Base-by-base conservation (phyloP, 148 eudicot genomes). In the Diospyros lotus region DNA sequence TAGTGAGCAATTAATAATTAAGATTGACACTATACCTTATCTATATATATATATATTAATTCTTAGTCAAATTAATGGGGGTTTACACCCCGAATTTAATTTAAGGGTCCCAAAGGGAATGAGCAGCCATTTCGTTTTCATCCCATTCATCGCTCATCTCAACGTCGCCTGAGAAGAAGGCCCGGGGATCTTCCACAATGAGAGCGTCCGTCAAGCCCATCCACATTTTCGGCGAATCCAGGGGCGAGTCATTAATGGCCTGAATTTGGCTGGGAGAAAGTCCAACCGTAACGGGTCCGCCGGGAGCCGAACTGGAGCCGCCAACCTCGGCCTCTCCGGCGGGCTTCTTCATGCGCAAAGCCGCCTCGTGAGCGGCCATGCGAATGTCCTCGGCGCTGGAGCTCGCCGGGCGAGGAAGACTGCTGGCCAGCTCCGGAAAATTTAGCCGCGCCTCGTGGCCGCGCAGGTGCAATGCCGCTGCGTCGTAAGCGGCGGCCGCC, bases 401-500 rank as follows among this genome's bases (percentile, higher is more conserved):
- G 74, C 85, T 81, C 0, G 78, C 81, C 0, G 97, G 94, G 68
- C 58, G 72, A 4, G 91, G 87, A 11, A 87, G 64, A 9, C 58
- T 43, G 1, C 66, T 64, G 13, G 68, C 80, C 62, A 83, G 64
- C 38, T 84, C 85, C 3, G 97, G 97, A 73, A 90, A 92, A 75
- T 92, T 89, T 3, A 89, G 81, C 43, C 73, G 74, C 4, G 89
- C 90, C 1, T 64, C 74, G 14, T 43, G 74, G 2, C 93, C 93
- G 66, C 85, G 75, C n/a, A 89, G 71, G 78, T 89, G 77, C 66
- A 82, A 85, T 61, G 87, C 89, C 10, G 93, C 93, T 0, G 79
- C 87, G 45, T 89, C 93, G 63, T 89, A 87, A 4, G 93, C 93
- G 13, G 86, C 64, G 1, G 93, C 93, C 1, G 93, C 93, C 90